Evolutionary conservation across 2,329 filamentous ascomycete species (phyloP).

Genomic region (Xylariaceae sp.): DNA sequence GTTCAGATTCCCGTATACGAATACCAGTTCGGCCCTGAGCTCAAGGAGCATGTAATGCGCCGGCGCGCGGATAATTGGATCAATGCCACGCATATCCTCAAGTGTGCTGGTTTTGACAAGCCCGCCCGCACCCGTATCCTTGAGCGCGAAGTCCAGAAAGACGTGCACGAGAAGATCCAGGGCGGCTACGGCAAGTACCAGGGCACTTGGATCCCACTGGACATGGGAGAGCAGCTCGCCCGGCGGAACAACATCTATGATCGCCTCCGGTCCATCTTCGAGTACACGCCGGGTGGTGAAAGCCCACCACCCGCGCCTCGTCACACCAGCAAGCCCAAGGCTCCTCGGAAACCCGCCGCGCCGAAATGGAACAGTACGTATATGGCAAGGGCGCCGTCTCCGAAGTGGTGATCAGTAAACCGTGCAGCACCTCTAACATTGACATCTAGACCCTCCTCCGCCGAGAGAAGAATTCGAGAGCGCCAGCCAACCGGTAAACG

Average conservation of each 20-base stretch:
- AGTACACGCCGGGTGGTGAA: conserved; percentile 76
- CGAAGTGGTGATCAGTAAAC: neutral
- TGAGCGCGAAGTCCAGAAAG: conserved; percentile 95
- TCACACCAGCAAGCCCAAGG: conserved; percentile 83
- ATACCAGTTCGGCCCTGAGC: conserved; percentile 75
- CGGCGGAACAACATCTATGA: conserved; percentile 83
- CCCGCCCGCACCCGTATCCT: conserved; percentile 91
- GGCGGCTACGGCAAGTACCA: conserved; percentile 99
- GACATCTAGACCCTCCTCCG: conserved; percentile 35
- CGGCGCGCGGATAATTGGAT: conserved; percentile 93
- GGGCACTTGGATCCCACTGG: conserved; percentile 93
- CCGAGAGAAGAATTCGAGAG: conserved; percentile 61
- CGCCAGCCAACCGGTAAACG: conserved; percentile 58
- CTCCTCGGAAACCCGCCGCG: conserved; percentile 61
- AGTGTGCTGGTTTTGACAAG: conserved; percentile 96
- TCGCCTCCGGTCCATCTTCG: conserved; percentile 80
- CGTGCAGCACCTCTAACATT: conserved; percentile 19
- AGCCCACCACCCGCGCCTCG: conserved; percentile 92
- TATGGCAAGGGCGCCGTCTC: neutral
- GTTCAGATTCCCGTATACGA: conserved; percentile 88
- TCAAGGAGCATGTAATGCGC: conserved; percentile 90
- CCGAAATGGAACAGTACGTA: conserved; percentile 53
- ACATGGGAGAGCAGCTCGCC: conserved; percentile 74
- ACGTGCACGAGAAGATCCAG: conserved; percentile 94
- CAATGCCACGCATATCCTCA: conserved; percentile 98